These are phyloP conservation scores for Tuber indicum DNA, from an alignment of 495 filamentous ascomycete genomes.

Conservation along the genomic window DNA sequence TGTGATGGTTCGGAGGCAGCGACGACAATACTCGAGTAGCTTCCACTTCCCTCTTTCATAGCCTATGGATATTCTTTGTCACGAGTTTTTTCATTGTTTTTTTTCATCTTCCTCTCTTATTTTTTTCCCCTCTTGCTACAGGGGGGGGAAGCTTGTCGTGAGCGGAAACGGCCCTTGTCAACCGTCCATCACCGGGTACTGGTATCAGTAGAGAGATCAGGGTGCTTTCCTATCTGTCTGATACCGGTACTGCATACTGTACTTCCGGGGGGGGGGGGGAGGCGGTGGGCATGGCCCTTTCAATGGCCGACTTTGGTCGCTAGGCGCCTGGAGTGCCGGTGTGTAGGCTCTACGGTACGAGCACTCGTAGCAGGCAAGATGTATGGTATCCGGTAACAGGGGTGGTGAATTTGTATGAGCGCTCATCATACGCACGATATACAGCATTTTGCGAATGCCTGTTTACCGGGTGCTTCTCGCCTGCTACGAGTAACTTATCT, in stretches of 20 bases:
- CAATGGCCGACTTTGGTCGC: conserved; percentile 16
- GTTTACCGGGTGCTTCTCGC: too few relatives aligned
- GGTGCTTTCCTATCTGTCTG: neutral
- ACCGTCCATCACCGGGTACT: neutral
- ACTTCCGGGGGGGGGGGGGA: conserved; percentile 2
- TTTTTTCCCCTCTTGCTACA: neutral
- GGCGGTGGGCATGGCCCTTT: conserved; percentile 12
- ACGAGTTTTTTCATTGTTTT: neutral
- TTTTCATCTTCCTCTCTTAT: neutral
- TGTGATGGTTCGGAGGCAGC: conserved; percentile 24
- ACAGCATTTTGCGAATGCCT: too few relatives aligned
- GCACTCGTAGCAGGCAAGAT: neutral
- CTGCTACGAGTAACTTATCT: too few relatives aligned
- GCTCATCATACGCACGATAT: too few relatives aligned
- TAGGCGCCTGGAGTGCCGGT: neutral
- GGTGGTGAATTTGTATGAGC: too few relatives aligned
- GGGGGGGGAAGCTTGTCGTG: neutral
- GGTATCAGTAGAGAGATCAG: neutral
- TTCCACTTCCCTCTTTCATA: neutral
- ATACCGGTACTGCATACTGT: neutral
- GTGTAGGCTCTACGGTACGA: neutral
- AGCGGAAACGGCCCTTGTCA: neutral
- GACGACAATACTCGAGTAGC: neutral
- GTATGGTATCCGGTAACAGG: too few relatives aligned
- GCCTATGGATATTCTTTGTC: neutral